These are phyloP conservation scores for Coemansia sp. DNA, from an alignment of 192 early-diverging fungal genomes.

Conservation along the genomic window DNA sequence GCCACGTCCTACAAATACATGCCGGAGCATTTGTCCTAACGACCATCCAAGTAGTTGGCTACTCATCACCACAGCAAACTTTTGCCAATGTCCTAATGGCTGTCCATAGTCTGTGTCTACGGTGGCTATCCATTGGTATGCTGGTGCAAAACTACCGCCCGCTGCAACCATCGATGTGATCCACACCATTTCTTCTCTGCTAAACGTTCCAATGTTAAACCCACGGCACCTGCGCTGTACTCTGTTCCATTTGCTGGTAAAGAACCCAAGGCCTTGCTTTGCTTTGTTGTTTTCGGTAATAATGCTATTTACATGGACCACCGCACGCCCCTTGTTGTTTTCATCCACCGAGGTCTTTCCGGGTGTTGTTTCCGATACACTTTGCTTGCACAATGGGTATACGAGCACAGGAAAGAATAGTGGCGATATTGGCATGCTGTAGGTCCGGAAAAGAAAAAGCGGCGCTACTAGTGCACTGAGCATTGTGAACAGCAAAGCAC, in stretches of 20 bases:
- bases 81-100: conserved; percentile 27
- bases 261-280: too few relatives aligned
- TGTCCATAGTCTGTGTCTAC: conserved; percentile 36
- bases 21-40: conserved; percentile 32
- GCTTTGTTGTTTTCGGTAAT: neutral
- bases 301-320: neutral
- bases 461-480: conserved; percentile 29
- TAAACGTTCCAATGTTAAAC: conserved; percentile 6
- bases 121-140: conserved; percentile 46
- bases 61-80: conserved; percentile 26
- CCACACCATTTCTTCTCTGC: conserved; percentile 39
- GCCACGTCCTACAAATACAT: conserved; percentile 28
- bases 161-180: conserved; percentile 43
- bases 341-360: too few relatives aligned
- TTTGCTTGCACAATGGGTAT: conserved; percentile 26
- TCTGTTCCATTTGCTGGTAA: too few relatives aligned
- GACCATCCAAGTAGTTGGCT: conserved; percentile 47
- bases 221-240: neutral
- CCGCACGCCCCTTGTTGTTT: neutral
- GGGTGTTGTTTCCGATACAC: neutral
- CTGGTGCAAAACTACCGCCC: conserved; percentile 42
- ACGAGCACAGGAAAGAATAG: conserved; percentile 35
- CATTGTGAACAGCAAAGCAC: conserved; percentile 28
- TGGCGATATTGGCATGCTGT: conserved; percentile 37
- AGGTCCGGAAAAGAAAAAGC: conserved; percentile 40